Evolutionary conservation across 257 asterid species (phyloP).

Genomic region (Sherardia arvensis): DNA sequence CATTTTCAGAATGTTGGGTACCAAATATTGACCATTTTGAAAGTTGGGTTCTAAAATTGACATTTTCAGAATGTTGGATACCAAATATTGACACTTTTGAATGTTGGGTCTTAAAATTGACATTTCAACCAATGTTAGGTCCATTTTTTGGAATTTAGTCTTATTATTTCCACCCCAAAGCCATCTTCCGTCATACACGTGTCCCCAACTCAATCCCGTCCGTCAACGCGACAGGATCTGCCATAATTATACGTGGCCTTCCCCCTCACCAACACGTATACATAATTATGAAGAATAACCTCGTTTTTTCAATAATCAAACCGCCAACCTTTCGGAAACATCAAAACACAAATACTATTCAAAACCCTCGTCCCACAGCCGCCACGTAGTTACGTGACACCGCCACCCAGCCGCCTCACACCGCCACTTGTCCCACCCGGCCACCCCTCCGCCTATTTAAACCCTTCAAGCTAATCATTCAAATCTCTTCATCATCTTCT

Average conservation of each 20-base stretch:
- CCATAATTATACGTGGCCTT: neutral
- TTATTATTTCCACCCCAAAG: too few relatives aligned
- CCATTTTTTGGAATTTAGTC: too few relatives aligned
- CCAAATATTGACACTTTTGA: too few relatives aligned
- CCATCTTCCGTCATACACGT: neutral
- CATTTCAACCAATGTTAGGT: too few relatives aligned
- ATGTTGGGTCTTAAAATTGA: too few relatives aligned
- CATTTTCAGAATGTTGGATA: too few relatives aligned
- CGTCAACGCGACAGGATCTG: neutral
- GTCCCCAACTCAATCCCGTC: neutral
- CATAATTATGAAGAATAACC: neutral
- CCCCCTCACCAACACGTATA: neutral
- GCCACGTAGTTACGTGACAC: neutral
- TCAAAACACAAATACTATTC: too few relatives aligned
- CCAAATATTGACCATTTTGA: too few relatives aligned
- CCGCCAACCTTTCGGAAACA: neutral
- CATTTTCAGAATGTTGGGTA: too few relatives aligned
- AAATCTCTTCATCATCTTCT: too few relatives aligned
- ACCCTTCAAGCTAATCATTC: too few relatives aligned
- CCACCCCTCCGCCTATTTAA: neutral
- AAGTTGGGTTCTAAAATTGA: too few relatives aligned
- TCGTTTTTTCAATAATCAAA: neutral
- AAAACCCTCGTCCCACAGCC: neutral
- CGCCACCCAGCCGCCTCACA: neutral
- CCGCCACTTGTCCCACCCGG: neutral